Evolutionary conservation across 441 rosid species (phyloP).

Genomic region (Manihot esculenta): DNA sequence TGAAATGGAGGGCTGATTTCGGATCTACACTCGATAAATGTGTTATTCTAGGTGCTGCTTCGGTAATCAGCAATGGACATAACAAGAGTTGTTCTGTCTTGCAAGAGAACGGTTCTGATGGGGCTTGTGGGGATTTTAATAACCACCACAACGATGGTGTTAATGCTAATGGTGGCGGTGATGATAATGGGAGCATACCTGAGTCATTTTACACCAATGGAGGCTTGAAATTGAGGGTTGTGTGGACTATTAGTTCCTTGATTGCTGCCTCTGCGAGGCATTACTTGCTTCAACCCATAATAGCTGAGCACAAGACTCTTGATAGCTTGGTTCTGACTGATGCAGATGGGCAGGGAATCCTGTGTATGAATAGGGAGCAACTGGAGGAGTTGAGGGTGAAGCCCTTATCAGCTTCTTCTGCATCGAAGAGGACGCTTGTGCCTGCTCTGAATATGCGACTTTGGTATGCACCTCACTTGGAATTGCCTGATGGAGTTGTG

Average conservation of each 20-base stretch:
- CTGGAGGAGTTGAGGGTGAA: conserved; percentile 87
- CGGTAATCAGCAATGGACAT: conserved; percentile 34
- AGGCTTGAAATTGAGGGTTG: conserved; percentile 83
- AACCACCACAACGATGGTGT: background rate
- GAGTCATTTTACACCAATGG: conserved; percentile 94
- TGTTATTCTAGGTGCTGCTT: conserved; percentile 82
- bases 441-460: conserved; percentile 90
- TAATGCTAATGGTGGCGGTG: conserved; percentile 21
- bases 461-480: conserved; percentile 85
- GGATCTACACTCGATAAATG: conserved; percentile 90
- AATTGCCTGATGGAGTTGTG: conserved; percentile 73
- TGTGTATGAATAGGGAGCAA: conserved; percentile 87
- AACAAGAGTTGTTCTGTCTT: conserved; percentile 17
- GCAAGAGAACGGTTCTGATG: conserved; percentile 17
- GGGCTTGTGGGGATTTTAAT: conserved; percentile 8
- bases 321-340: conserved; percentile 80
- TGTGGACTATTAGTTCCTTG: conserved; percentile 92
- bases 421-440: conserved; percentile 90
- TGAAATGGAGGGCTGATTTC: conserved; percentile 90
- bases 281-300: conserved; percentile 81
- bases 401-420: conserved; percentile 78
- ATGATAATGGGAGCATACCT: conserved; percentile 80
- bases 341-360: conserved; percentile 82
- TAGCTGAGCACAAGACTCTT: conserved; percentile 80
- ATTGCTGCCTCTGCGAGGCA: conserved; percentile 95